Base-by-base conservation (phyloP, 306 rosid genomes). In the Luffa aegyptiaca region DNA sequence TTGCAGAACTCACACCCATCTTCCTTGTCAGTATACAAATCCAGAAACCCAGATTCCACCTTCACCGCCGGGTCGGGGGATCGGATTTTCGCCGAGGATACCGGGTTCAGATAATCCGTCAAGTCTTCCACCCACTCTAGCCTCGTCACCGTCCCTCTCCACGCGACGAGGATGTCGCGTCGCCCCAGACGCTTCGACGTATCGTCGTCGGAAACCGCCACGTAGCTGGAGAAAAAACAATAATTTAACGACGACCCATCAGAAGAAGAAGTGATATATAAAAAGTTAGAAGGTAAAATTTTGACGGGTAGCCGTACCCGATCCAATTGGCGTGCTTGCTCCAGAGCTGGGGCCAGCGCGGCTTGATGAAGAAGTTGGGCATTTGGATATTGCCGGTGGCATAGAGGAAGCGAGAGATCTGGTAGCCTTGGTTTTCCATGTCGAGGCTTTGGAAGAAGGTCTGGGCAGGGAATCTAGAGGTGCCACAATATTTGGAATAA, bases 251-350 rank as follows among this genome's bases (percentile, higher is more conserved):
- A 26, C 31, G 31, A n/a, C n/a, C n/a, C 31, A 26, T 26, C 31
- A 26, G 1, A 26, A 26, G 31, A 0, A 26, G 1, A 26, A 26
- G 31, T 26, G 31, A 26, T 26, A 26, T 26, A 26, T n/a, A n/a
- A 26, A 26, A 26, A 26, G 42, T 39, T 39, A 39, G 5, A 37
- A 3, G 42, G 42, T 39, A 39, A 39, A 39, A 39, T 39, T 39
- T 39, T 3, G 5, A 6, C 5, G 42, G 1, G 42, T n/a, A 39
- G 5, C 90, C 84, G 88, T 88, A 94, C 0, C 98, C 98, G 2
- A 90, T 90, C 98, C 98, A 94, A 74, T 94, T 94, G 1, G 97
- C 97, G 83, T 69, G 84, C 65, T 83, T 85, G 89, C 87, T 84
- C 98, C 97, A 94, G 56, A 86, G 88, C 69, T 84, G 87, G 0